phyloP scores from a whole-genome alignment of 495 filamentous ascomycete genomes.

The Penicillium psychrofluorescens region DNA sequence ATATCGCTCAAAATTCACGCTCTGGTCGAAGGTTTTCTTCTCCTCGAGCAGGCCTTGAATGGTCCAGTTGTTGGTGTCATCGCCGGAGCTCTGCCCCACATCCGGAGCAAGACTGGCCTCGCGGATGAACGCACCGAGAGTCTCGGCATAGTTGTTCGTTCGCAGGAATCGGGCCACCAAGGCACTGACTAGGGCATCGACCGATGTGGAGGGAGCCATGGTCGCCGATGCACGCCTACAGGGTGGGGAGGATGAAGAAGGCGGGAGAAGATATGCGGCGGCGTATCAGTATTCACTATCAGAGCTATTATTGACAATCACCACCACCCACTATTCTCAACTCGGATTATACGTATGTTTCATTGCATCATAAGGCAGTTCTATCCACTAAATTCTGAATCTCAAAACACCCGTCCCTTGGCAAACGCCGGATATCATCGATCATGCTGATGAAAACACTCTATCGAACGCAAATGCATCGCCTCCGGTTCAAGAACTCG shows the following conservation, averaged over 20 bases:
- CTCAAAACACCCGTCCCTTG: background rate
- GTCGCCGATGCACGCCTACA: background rate
- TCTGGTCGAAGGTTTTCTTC: constrained; percentile 56
- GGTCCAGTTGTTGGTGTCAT: constrained; percentile 45
- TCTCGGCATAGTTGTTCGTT: constrained; percentile 53
- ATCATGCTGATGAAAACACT: constrained; percentile 8
- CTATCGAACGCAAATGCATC: constrained; percentile 1
- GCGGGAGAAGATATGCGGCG: no score
- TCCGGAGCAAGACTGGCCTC: constrained; percentile 51
- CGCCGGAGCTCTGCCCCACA: constrained; percentile 30
- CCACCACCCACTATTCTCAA: no score
- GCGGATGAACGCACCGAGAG: constrained; percentile 50
- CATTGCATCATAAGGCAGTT: no score
- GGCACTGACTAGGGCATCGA: constrained; percentile 28
- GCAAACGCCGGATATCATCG: constrained; percentile 9
- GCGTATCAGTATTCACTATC: no score
- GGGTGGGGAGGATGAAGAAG: no score
- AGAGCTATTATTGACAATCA: no score
- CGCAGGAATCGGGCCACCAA: constrained; percentile 58
- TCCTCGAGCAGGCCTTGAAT: constrained; percentile 60
- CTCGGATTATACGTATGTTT: no score
- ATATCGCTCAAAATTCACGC: constrained; percentile 48
- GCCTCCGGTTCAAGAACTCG: background rate
- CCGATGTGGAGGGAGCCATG: constrained; percentile 13
- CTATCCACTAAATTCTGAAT: no score